Conservation (phyloP, 768 basidiomycete genomes). For the Sarcomyxa edulis region DNA sequence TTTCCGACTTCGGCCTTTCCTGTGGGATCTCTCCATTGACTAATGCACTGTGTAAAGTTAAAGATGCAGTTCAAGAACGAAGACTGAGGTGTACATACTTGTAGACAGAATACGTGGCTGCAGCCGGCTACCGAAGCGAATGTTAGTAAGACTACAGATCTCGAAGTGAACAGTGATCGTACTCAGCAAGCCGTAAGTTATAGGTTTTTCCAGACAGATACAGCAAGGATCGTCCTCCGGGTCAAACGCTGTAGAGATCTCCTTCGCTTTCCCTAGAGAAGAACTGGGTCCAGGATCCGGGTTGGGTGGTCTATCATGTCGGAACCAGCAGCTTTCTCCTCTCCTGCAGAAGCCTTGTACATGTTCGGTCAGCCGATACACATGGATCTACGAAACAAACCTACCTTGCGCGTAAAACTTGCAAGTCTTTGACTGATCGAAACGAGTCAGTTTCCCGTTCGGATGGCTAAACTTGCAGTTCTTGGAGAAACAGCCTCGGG, state of each 20-base stretch:
- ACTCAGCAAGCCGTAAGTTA: constrained; percentile 67
- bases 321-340: constrained; percentile 74
- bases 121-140: constrained; percentile 47
- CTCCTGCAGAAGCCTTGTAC: constrained; percentile 62
- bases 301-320: constrained; percentile 36
- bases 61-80: background rate
- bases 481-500: constrained; percentile 64
- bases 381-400: too few relatives aligned
- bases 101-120: constrained; percentile 73
- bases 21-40: constrained; percentile 66
- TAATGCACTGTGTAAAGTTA: constrained; percentile 54
- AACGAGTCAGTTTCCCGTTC: constrained; percentile 53
- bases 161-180: constrained; percentile 12
- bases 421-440: constrained; percentile 69
- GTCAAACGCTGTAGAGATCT: constrained; percentile 15
- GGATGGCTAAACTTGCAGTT: constrained; percentile 76
- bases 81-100: constrained; percentile 33
- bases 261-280: constrained; percentile 1
- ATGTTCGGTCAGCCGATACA: constrained; percentile 6
- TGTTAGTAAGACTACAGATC: background rate
- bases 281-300: constrained; percentile 4
- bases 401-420: constrained; percentile 59
- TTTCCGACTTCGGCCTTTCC: constrained; percentile 51
- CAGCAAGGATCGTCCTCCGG: constrained; percentile 54
- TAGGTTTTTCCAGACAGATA: constrained; percentile 73